phyloP scores from a whole-genome alignment of 176 grass and related monocot genomes.

The Ampelocalamus luodianensis region DNA sequence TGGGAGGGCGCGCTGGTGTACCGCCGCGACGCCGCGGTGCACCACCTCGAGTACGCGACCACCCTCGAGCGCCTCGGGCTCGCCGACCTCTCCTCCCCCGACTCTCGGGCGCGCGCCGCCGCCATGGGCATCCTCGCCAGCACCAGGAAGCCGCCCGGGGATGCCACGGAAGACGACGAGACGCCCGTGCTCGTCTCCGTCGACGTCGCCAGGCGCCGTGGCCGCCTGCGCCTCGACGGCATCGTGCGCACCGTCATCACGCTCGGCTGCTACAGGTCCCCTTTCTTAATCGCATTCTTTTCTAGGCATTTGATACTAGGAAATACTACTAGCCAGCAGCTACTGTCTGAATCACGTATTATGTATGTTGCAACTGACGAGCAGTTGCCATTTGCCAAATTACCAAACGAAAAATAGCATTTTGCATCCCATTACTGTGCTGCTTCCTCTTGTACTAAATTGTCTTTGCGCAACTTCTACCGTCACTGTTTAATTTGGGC shows the following conservation, averaged over 20 bases:
- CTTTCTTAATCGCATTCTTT: not conserved
- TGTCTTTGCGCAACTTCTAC: too few species aligned
- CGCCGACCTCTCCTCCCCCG: slow-evolving; percentile 53
- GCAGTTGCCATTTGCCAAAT: not conserved
- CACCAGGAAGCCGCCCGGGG: not conserved
- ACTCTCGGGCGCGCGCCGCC: slow-evolving; percentile 56
- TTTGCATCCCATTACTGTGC: not conserved
- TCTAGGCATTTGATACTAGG: not conserved
- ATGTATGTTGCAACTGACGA: not conserved
- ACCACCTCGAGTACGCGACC: slow-evolving; percentile 71
- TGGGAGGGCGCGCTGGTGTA: slow-evolving; percentile 84
- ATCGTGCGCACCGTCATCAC: slow-evolving; percentile 81
- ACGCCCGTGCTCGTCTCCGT: slow-evolving; percentile 72
- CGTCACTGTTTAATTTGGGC: too few species aligned
- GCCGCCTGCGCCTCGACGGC: slow-evolving; percentile 69
- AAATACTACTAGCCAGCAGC: too few species aligned
- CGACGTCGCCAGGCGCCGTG: slow-evolving; percentile 67
- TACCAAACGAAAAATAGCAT: not conserved
- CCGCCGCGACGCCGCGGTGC: slow-evolving; percentile 63
- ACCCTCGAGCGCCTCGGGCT: slow-evolving; percentile 76
- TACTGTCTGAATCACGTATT: too few species aligned
- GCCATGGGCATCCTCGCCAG: slow-evolving; percentile 62
- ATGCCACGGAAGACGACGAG: not conserved
- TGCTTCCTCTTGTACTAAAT: too few species aligned
- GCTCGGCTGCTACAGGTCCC: slow-evolving; percentile 73